Percentiles rank a stretch among this genome's conserved stretches.
Evolutionary conservation across 805 yeast species (phyloP).

Genomic region (Debaryomyces castellii): DNA sequence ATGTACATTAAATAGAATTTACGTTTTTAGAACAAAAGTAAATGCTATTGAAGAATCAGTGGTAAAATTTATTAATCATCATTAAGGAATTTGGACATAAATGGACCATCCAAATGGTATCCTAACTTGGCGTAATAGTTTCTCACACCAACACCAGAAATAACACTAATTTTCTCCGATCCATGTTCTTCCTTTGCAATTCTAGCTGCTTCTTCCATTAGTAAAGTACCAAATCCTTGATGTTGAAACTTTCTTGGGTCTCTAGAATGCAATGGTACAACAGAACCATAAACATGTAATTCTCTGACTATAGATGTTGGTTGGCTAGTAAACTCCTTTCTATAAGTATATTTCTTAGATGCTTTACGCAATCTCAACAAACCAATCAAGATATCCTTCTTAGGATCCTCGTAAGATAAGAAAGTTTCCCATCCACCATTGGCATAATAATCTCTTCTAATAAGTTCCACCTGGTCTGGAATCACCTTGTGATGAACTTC

Average conservation of each 20-base stretch:
- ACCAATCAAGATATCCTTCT: slow-evolving; percentile 93
- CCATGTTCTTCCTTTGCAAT: slow-evolving; percentile 96
- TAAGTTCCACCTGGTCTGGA: slow-evolving; percentile 95
- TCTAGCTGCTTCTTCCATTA: slow-evolving; percentile 98
- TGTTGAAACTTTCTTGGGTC: slow-evolving; percentile 98
- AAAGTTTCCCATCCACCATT: slow-evolving; percentile 99
- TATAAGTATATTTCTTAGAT: slow-evolving; percentile 80
- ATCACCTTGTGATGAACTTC: slow-evolving; percentile 96
- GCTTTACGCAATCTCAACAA: slow-evolving; percentile 85
- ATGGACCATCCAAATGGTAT: slow-evolving; percentile 91
- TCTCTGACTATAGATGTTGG: slow-evolving; percentile 95
- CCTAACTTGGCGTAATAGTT: slow-evolving; percentile 93
- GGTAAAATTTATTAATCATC: slow-evolving; percentile 5
- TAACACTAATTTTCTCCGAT: slow-evolving; percentile 85
- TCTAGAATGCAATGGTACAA: slow-evolving; percentile 92
- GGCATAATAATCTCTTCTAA: slow-evolving; percentile 94
- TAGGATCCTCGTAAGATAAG: slow-evolving; percentile 93
- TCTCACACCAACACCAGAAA: slow-evolving; percentile 96
- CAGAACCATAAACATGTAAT: slow-evolving; percentile 95
- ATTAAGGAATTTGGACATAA: slow-evolving; percentile 71
- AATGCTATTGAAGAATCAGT: background rate
- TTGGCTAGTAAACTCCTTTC: slow-evolving; percentile 82
- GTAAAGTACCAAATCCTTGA: slow-evolving; percentile 95
- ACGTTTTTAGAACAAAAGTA: background rate
- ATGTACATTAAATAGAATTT: background rate